phyloP scores from a whole-genome alignment of 495 filamentous ascomycete genomes.

The Hypoxylon lienhwacheense region DNA sequence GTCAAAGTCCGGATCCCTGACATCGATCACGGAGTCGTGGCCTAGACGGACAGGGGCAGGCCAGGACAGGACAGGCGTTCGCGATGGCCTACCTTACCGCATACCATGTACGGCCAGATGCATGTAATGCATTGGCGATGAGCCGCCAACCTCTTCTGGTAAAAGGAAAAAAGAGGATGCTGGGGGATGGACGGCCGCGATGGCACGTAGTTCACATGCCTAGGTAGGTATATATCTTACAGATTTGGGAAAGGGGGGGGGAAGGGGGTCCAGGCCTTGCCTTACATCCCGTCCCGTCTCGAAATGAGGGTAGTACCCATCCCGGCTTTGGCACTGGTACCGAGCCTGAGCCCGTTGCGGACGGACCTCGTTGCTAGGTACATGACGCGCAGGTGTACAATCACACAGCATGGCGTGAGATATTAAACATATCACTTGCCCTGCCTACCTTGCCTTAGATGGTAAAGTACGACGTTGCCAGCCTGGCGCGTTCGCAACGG shows the following conservation, averaged over 20 bases:
- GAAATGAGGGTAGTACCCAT: conserved; percentile 1
- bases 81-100: no score
- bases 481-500: no score
- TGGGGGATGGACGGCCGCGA: conserved; percentile 17
- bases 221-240: no score
- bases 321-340: conserved; percentile 14
- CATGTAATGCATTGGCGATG: conserved; percentile 13
- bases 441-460: no score
- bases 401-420: no score
- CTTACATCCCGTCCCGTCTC: conserved; percentile 24
- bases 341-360: conserved; percentile 22
- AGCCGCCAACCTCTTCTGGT: conserved; percentile 13
- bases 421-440: no score
- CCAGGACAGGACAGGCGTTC: no score
- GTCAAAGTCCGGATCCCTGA: conserved; percentile 14
- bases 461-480: no score
- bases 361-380: conserved; percentile 27
- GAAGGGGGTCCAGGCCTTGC: conserved; percentile 5
- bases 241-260: conserved; percentile 17
- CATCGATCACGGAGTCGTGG: conserved; percentile 15
- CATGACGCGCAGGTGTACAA: conserved; percentile 10
- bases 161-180: no score
- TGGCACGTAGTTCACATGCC: no score
- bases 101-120: no score
- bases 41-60: no score